Conservation (phyloP, 768 basidiomycete species). For the Tephrocybe sp. region DNA sequence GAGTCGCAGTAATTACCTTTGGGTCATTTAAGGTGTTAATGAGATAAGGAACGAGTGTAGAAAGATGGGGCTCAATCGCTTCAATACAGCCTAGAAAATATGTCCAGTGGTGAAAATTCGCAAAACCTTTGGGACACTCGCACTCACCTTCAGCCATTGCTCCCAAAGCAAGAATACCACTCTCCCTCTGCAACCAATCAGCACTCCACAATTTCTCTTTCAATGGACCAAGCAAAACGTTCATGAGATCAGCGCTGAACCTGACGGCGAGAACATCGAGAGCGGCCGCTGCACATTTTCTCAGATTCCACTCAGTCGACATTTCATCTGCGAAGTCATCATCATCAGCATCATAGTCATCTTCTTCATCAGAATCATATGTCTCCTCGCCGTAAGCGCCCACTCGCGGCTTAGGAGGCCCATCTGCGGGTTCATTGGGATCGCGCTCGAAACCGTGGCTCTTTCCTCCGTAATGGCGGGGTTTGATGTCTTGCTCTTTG, state of each 20-base stretch:
- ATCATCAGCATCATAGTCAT: slow-evolving; percentile 83
- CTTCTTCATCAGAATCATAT: slow-evolving; percentile 82
- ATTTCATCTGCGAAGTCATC: slow-evolving; percentile 96
- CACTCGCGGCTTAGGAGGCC: slow-evolving; percentile 38
- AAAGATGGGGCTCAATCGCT: slow-evolving; percentile 89
- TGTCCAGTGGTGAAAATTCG: slow-evolving; percentile 5
- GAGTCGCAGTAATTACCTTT: slow-evolving; percentile 55
- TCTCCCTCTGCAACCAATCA: slow-evolving; percentile 94
- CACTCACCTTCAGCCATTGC: slow-evolving; percentile 96
- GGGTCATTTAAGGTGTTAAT: slow-evolving; percentile 87
- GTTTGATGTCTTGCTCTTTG: slow-evolving; percentile 94
- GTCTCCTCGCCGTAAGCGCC: slow-evolving; percentile 82
- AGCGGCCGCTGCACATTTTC: slow-evolving; percentile 97
- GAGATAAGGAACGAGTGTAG: slow-evolving; percentile 90
- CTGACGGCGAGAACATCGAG: slow-evolving; percentile 94
- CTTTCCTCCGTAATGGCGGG: slow-evolving; percentile 86
- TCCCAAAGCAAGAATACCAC: slow-evolving; percentile 91
- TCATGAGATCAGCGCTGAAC: slow-evolving; percentile 86
- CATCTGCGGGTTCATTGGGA: slow-evolving; percentile 32
- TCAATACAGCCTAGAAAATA: slow-evolving; percentile 82
- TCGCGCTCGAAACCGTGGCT: slow-evolving; percentile 84
- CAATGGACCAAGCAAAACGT: slow-evolving; percentile 82
- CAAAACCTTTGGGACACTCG: neutral
- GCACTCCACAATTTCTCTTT: slow-evolving; percentile 91
- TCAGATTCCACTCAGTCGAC: slow-evolving; percentile 97